A percentile compares a stretch with the other conserved stretches of the same genome.
Evolutionary conservation across 2,329 filamentous ascomycete species (phyloP).

Genomic region (Huntiella savannae): DNA sequence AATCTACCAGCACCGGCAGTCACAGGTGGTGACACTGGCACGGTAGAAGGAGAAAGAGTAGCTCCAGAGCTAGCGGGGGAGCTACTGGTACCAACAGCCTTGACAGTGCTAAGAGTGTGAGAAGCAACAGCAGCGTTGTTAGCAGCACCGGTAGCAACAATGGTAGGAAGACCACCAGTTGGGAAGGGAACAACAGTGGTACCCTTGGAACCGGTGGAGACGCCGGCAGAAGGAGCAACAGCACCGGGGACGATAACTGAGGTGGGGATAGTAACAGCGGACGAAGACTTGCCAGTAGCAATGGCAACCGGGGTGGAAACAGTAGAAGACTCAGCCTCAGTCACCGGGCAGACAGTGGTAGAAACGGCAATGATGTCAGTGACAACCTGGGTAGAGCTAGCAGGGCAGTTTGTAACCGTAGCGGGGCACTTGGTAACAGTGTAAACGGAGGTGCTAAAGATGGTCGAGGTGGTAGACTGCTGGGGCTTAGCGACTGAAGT

Average conservation of each 20-base stretch:
- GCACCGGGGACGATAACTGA: background rate
- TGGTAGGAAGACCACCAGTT: background rate
- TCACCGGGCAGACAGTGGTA: conserved; percentile 1
- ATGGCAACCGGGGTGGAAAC: background rate
- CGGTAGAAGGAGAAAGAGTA: background rate
- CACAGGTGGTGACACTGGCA: background rate
- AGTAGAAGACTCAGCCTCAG: conserved; percentile 3
- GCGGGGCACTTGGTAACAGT: background rate
- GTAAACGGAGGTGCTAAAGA: conserved; percentile 2
- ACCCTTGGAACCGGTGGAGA: background rate
- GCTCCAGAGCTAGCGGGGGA: background rate
- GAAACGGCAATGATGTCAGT: conserved; percentile 1
- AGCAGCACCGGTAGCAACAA: background rate
- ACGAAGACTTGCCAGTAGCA: background rate
- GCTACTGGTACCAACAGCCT: background rate
- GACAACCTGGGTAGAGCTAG: background rate
- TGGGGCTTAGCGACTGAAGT: background rate
- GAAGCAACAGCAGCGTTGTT: background rate
- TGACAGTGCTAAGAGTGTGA: background rate
- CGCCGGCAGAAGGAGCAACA: background rate
- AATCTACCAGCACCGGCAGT: conserved; percentile 1
- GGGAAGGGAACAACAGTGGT: background rate
- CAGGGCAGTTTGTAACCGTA: conserved; percentile 1
- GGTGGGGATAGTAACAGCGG: background rate
- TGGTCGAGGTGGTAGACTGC: background rate